A percentile compares a stretch with the other conserved stretches of the same genome.
Evolutionary conservation across 148 eudicot genomes (phyloP).

Genomic region (Hydrangea macrophylla): DNA sequence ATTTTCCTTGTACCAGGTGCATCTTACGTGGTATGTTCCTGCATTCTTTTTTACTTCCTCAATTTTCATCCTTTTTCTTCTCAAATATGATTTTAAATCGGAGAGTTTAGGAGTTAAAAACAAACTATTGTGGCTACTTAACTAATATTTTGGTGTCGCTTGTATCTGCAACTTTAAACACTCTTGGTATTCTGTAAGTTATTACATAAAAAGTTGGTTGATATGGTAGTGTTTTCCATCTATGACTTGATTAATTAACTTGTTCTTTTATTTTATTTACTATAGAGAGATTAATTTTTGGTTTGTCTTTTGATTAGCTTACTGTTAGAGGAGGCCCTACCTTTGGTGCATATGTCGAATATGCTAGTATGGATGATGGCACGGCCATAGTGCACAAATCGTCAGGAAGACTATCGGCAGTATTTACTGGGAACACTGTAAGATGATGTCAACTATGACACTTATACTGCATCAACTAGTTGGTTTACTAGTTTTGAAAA

Average conservation of each 20-base stretch:
- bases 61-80: not conserved
- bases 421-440: conserved; percentile 75
- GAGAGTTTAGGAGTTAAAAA: not conserved
- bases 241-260: not conserved
- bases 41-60: not conserved
- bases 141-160: not conserved
- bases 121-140: not conserved
- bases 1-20: conserved; percentile 87
- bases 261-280: too few species aligned
- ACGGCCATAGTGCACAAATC: conserved; percentile 49
- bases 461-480: not conserved
- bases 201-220: not conserved
- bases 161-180: not conserved
- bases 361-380: conserved; percentile 49
- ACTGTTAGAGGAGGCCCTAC: conserved; percentile 79
- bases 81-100: conserved; percentile 8
- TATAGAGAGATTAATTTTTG: too few species aligned
- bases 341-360: conserved; percentile 55
- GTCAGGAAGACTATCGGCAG: conserved; percentile 59
- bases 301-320: conserved; percentile 34
- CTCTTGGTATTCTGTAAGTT: not conserved
- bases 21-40: conserved; percentile 64
- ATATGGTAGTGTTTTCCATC: not conserved
- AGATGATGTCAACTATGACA: conserved; percentile 18
- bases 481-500: not conserved